These are phyloP conservation scores for Tephrocybe sp. DNA, from an alignment of 768 basidiomycete species.

Conservation along the genomic window DNA sequence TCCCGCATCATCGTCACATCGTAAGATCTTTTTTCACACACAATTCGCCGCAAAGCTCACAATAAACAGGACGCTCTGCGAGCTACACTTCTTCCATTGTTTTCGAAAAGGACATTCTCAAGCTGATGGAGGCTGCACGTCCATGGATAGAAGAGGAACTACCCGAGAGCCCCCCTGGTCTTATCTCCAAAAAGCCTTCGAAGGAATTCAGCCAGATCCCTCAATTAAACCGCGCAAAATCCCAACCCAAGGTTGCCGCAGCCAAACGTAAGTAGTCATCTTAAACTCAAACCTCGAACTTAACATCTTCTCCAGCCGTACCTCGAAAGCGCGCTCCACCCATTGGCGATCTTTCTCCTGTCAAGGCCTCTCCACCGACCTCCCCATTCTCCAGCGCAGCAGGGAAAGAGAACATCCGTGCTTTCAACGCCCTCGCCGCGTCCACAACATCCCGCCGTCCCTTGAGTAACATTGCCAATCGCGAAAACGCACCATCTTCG, in stretches of 20 bases:
- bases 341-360: constrained; percentile 44
- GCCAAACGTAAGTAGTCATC: constrained; percentile 33
- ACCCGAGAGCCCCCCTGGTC: constrained; percentile 34
- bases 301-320: constrained; percentile 21
- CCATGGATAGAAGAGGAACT: constrained; percentile 31
- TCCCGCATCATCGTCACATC: constrained; percentile 31
- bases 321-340: constrained; percentile 39
- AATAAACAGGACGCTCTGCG: constrained; percentile 41
- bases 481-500: constrained; percentile 23
- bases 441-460: constrained; percentile 30
- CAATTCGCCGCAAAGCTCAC: constrained; percentile 4
- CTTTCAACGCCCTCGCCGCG: constrained; percentile 26
- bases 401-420: constrained; percentile 41
- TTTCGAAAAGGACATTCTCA: constrained; percentile 50
- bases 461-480: constrained; percentile 27
- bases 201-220: constrained; percentile 12
- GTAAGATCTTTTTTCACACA: constrained; percentile 28
- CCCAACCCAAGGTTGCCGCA: constrained; percentile 42
- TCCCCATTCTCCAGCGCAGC: constrained; percentile 34
- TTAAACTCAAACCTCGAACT: neutral
- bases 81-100: constrained; percentile 47
- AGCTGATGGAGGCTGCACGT: constrained; percentile 35
- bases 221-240: constrained; percentile 34
- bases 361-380: constrained; percentile 52
- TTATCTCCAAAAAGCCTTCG: constrained; percentile 11